phyloP scores from a whole-genome alignment of 179 eudicot genomes.

The Silene noctiflora region DNA sequence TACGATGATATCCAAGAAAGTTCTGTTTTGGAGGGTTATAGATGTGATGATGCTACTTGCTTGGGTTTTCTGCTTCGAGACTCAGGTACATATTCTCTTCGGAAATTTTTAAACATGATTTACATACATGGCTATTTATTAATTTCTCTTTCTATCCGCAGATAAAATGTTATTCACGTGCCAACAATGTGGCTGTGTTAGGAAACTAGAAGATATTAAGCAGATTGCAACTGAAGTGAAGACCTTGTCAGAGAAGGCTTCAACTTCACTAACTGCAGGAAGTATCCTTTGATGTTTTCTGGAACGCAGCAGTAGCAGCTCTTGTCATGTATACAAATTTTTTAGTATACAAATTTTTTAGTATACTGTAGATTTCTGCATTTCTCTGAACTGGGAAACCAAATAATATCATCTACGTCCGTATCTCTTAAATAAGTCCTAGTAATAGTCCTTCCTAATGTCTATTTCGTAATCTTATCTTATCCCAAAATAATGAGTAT shows the following conservation, averaged over 20 bases:
- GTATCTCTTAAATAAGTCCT: too few relatives aligned
- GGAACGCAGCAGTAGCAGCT: not conserved
- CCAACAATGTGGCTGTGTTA: conserved; percentile 63
- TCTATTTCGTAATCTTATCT: too few relatives aligned
- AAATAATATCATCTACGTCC: too few relatives aligned
- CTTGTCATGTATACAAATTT: not conserved
- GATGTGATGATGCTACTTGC: conserved; percentile 57
- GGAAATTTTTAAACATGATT: conserved; percentile 1
- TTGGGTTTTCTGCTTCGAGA: conserved; percentile 74
- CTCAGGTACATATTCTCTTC: conserved; percentile 44
- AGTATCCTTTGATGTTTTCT: conserved; percentile 56
- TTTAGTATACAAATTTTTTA: too few relatives aligned
- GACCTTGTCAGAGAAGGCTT: conserved; percentile 63
- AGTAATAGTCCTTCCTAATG: too few relatives aligned
- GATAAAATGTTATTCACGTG: conserved; percentile 69
- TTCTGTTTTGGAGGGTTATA: conserved; percentile 84
- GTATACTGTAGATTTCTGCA: too few relatives aligned
- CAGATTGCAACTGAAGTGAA: conserved; percentile 58
- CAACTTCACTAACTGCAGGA: conserved; percentile 39
- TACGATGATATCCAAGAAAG: conserved; percentile 77
- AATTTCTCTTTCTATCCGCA: conserved; percentile 31
- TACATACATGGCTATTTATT: not conserved
- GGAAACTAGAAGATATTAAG: conserved; percentile 67
- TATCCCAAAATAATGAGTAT: too few relatives aligned
- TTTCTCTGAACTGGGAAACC: too few relatives aligned